A percentile compares a stretch with the other conserved stretches of the same genome.
These are phyloP conservation scores for Croton setiger DNA, from an alignment of 441 rosid species.

Conservation along the genomic window DNA sequence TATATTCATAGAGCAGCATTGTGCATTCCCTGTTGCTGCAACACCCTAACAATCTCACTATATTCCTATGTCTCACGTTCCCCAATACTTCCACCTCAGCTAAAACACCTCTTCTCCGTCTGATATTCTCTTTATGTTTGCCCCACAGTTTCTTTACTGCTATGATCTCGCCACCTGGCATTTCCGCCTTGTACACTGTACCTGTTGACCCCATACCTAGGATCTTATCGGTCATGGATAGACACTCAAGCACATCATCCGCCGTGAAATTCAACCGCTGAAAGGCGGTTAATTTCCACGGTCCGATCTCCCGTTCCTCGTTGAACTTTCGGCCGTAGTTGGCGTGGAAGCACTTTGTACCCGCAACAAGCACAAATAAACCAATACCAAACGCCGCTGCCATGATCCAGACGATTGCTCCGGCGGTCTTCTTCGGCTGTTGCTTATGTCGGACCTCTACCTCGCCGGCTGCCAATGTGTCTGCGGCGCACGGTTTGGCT, in stretches of 20 bases:
- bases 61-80: conserved; percentile 81
- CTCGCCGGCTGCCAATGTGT: conserved; percentile 29
- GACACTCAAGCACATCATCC: conserved; percentile 74
- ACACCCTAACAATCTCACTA: conserved; percentile 81
- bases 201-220: conserved; percentile 94
- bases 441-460: conserved; percentile 30
- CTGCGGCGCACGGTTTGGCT: conserved; percentile 52
- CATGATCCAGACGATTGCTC: conserved; percentile 85
- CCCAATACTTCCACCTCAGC: conserved; percentile 94
- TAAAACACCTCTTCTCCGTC: conserved; percentile 69
- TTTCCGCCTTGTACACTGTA: conserved; percentile 83
- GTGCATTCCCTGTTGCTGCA: conserved; percentile 88
- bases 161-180: conserved; percentile 89
- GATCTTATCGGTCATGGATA: conserved; percentile 61
- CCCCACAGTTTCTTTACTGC: conserved; percentile 97
- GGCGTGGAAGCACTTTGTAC: conserved; percentile 61
- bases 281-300: conserved; percentile 90
- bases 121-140: conserved; percentile 56
- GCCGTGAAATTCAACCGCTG: conserved; percentile 83
- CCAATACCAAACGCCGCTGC: conserved; percentile 82
- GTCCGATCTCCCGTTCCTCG: conserved; percentile 55
- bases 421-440: conserved; percentile 60
- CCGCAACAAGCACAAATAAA: conserved; percentile 68
- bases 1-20: conserved; percentile 89
- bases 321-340: conserved; percentile 38